A percentile compares a stretch with the other conserved stretches of the same genome.
Evolutionary conservation across 2,329 filamentous ascomycete species (phyloP).

Genomic region (Pyrenochaeta sp.): DNA sequence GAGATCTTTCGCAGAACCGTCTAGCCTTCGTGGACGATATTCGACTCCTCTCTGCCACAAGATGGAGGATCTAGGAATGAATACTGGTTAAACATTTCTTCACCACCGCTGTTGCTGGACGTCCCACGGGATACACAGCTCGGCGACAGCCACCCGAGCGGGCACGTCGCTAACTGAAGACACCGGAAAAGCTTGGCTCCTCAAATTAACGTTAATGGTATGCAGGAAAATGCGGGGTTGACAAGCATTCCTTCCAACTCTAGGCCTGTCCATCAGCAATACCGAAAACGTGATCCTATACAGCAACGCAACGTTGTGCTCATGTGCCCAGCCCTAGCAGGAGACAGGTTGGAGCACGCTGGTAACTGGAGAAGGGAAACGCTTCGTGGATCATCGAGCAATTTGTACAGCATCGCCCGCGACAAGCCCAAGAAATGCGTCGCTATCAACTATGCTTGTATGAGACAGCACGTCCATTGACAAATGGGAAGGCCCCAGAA

Average conservation of each 20-base stretch:
- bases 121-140: constrained; percentile 1
- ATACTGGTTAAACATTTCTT: background rate
- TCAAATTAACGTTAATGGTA: constrained; percentile 36
- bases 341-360: constrained; percentile 25
- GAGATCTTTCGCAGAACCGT: too few relatives aligned
- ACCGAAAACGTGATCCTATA: constrained; percentile 18
- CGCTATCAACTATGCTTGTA: constrained; percentile 19
- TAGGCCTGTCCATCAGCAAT: constrained; percentile 23
- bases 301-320: constrained; percentile 29
- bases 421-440: constrained; percentile 37
- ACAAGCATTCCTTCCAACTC: constrained; percentile 30
- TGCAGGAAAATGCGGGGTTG: constrained; percentile 49
- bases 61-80: too few relatives aligned
- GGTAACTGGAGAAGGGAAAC: constrained; percentile 13
- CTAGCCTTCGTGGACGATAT: too few relatives aligned
- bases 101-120: background rate
- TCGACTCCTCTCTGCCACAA: too few relatives aligned
- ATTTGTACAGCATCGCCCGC: constrained; percentile 24
- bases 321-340: constrained; percentile 27
- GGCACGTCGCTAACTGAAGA: constrained; percentile 33
- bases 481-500: constrained; percentile 24
- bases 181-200: constrained; percentile 36
- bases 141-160: constrained; percentile 26
- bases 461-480: constrained; percentile 9
- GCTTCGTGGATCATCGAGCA: constrained; percentile 8